Conservation (phyloP, 129 eudicot genomes). For the Saposhnikovia divaricata region DNA sequence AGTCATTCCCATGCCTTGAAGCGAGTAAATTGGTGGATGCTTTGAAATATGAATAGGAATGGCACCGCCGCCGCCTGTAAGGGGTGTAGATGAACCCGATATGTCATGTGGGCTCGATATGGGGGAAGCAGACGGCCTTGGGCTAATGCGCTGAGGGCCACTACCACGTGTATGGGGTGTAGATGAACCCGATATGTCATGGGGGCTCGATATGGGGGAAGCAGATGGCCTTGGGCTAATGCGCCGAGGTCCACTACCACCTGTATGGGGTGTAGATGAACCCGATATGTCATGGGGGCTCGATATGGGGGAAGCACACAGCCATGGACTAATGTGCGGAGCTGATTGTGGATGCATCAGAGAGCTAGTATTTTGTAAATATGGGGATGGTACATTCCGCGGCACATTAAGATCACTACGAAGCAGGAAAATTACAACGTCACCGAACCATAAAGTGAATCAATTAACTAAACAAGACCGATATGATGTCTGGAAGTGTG, state of each 20-base stretch:
- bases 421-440: not conserved
- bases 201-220: constrained; percentile 47
- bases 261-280: constrained; percentile 44
- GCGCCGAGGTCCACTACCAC: constrained; percentile 1
- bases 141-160: constrained; percentile 22
- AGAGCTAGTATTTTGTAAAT: constrained; percentile 43
- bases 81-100: constrained; percentile 53
- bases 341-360: no score
- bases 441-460: not conserved
- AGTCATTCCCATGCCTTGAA: constrained; percentile 17
- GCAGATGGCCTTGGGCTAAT: constrained; percentile 22
- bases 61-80: constrained; percentile 24
- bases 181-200: constrained; percentile 39
- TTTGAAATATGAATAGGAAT: constrained; percentile 25
- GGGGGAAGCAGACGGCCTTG: constrained; percentile 32
- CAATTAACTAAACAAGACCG: not conserved
- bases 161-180: constrained; percentile 28
- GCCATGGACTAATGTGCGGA: constrained; percentile 10
- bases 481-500: not conserved
- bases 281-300: constrained; percentile 43
- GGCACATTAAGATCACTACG: constrained; percentile 26
- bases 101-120: constrained; percentile 41
- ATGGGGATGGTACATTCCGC: constrained; percentile 56
- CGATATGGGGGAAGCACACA: constrained; percentile 35
- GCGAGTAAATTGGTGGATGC: constrained; percentile 19